Evolutionary conservation across 1,284 basidiomycete genomes (phyloP).

Genomic region (Pseudozyma hubeiensis): DNA sequence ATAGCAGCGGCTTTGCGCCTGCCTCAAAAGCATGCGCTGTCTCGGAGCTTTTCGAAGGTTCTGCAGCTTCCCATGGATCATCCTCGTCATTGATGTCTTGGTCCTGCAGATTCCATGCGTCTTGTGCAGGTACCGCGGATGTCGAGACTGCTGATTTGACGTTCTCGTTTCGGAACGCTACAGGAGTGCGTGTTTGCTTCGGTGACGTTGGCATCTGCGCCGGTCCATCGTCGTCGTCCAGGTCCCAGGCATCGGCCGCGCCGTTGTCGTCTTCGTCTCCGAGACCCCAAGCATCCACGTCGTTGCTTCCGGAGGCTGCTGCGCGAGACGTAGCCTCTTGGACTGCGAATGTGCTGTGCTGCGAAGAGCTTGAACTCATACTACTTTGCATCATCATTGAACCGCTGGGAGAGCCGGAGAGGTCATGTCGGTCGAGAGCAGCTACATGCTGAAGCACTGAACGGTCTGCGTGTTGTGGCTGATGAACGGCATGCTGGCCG

Average conservation of each 20-base stretch:
- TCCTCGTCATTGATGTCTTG: constrained; percentile 11
- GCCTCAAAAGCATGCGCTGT: neutral
- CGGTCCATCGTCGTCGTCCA: constrained; percentile 19
- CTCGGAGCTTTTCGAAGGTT: neutral
- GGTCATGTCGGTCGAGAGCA: constrained; percentile 16
- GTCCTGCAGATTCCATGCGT: constrained; percentile 29
- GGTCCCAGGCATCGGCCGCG: constrained; percentile 45
- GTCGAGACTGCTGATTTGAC: neutral
- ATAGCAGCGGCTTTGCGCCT: neutral
- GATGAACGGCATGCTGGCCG: neutral
- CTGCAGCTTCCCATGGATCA: constrained; percentile 21
- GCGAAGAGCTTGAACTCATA: constrained; percentile 35
- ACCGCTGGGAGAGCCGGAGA: constrained; percentile 19
- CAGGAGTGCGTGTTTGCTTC: neutral
- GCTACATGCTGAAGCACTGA: constrained; percentile 17
- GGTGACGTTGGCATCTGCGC: constrained; percentile 1
- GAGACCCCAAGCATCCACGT: constrained; percentile 55
- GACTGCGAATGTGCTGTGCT: constrained; percentile 27
- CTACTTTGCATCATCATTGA: constrained; percentile 31
- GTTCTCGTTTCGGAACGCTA: neutral
- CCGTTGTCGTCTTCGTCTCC: constrained; percentile 41
- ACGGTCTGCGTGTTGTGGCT: neutral
- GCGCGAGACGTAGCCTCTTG: constrained; percentile 10
- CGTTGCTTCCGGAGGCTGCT: constrained; percentile 7
- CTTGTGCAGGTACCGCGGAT: neutral